These are phyloP conservation scores for Avena insularis DNA, from an alignment of 176 grass and related monocot species.

Conservation along the genomic window DNA sequence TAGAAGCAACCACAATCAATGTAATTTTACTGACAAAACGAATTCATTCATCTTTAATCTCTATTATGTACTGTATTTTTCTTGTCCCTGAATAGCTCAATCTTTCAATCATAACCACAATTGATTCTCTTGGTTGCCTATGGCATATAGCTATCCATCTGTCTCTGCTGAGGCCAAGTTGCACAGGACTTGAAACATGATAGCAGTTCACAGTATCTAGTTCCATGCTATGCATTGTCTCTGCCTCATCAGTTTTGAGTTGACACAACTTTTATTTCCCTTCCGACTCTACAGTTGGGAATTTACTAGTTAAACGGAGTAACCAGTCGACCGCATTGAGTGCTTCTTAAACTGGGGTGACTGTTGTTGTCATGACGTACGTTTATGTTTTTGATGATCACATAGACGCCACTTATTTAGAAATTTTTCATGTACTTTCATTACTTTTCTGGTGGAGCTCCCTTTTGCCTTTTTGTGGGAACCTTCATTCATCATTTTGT, in stretches of 20 bases:
- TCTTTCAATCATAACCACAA: neutral
- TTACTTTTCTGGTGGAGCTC: neutral
- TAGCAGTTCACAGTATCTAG: neutral
- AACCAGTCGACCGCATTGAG: neutral
- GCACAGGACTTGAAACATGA: neutral
- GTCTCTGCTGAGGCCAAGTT: neutral
- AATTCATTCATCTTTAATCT: neutral
- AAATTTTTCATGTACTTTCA: too few relatives aligned
- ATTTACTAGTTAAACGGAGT: neutral
- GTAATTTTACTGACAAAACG: too few relatives aligned
- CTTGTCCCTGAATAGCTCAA: neutral
- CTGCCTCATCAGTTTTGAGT: neutral
- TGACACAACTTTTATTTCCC: neutral
- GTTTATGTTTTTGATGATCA: neutral
- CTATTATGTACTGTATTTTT: neutral
- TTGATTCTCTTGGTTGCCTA: slow-evolving; percentile 1
- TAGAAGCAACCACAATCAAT: neutral
- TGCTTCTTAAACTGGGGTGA: too few relatives aligned
- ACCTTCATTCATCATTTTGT: neutral
- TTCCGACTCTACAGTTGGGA: neutral
- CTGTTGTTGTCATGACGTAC: neutral
- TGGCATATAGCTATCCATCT: neutral
- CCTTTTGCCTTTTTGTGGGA: neutral
- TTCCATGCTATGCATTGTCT: neutral
- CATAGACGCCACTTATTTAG: too few relatives aligned